Percentiles rank a stretch among this genome's conserved stretches.
Evolutionary conservation across 1,284 basidiomycete genomes (phyloP).

Genomic region (Heterobasidion irregulare): DNA sequence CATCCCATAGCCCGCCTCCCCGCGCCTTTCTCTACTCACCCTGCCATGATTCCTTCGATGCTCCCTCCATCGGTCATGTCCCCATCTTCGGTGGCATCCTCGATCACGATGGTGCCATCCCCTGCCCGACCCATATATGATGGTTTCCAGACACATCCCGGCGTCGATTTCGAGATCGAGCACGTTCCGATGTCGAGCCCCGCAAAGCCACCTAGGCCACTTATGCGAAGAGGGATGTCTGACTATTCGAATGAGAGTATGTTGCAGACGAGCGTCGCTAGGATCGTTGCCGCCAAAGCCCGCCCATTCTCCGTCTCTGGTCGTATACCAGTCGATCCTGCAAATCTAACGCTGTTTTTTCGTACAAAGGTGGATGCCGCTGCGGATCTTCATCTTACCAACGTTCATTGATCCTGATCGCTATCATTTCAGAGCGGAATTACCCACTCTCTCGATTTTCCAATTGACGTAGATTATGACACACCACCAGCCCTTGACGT

Average conservation of each 20-base stretch:
- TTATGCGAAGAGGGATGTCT: slow-evolving; percentile 20
- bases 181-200: slow-evolving; percentile 24
- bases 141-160: slow-evolving; percentile 22
- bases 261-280: slow-evolving; percentile 47
- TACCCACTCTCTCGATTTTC: slow-evolving; percentile 73
- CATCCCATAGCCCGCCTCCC: not conserved
- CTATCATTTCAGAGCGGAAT: slow-evolving; percentile 50
- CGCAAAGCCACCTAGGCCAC: slow-evolving; percentile 14
- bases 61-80: slow-evolving; percentile 4
- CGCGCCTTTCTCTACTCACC: not conserved
- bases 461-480: slow-evolving; percentile 66
- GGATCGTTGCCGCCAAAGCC: slow-evolving; percentile 49
- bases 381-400: not conserved
- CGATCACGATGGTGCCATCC: slow-evolving; percentile 11
- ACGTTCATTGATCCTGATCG: not conserved
- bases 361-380: slow-evolving; percentile 52
- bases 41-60: not conserved
- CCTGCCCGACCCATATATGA: slow-evolving; percentile 15
- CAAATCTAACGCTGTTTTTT: slow-evolving; percentile 66
- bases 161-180: slow-evolving; percentile 47
- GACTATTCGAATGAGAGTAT: slow-evolving; percentile 40
- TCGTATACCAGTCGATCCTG: slow-evolving; percentile 61
- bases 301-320: slow-evolving; percentile 61
- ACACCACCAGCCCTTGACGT: slow-evolving; percentile 74
- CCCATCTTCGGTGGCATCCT: not conserved